Conservation (phyloP, 208 protist species). For the Leishmania tarentolae region DNA sequence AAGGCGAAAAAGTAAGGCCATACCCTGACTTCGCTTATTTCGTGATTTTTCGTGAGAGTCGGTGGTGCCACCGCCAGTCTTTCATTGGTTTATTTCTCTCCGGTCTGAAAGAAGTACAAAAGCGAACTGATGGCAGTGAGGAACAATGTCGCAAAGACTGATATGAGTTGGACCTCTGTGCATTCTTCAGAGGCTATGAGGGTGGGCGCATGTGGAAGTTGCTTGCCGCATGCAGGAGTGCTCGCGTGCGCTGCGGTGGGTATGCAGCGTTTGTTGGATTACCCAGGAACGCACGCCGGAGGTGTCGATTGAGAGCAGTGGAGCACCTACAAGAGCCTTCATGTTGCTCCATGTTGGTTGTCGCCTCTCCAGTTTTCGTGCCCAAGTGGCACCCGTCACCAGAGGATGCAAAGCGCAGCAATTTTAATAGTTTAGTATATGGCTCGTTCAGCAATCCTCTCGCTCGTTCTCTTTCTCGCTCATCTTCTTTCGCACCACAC, state of each 20-base stretch:
- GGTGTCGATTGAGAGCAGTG: neutral
- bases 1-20: slow-evolving; percentile 52
- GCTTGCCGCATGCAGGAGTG: neutral
- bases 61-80: neutral
- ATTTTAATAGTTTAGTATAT: too few species aligned
- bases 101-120: neutral
- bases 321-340: neutral
- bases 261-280: neutral
- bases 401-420: neutral
- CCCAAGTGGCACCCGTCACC: neutral
- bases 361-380: neutral
- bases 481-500: neutral
- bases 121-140: neutral
- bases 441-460: neutral
- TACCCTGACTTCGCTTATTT: slow-evolving; percentile 18
- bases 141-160: neutral
- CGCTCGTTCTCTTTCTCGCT: neutral
- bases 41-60: neutral
- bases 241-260: neutral
- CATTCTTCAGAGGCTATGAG: neutral
- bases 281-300: neutral
- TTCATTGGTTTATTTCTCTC: slow-evolving; percentile 2
- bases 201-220: neutral
- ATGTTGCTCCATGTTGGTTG: neutral
- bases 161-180: neutral